Conservation (phyloP, 2,329 filamentous ascomycete genomes). For the Alternaria solani region DNA sequence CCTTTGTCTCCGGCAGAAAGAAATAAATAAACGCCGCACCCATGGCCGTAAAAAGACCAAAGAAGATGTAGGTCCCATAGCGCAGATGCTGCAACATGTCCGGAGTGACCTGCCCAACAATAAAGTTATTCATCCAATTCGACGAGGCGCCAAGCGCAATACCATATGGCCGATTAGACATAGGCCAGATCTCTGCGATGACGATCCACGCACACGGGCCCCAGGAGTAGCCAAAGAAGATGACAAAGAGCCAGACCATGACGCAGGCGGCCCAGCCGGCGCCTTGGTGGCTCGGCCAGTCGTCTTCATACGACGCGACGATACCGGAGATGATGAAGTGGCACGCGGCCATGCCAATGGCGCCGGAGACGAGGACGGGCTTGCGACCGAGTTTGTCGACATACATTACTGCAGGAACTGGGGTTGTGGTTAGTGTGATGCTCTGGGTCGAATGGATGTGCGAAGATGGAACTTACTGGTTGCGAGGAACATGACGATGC, state of each 20-base stretch:
- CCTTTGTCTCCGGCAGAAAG: constrained; percentile 64
- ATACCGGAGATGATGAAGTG: constrained; percentile 77
- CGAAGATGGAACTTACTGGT: constrained; percentile 26
- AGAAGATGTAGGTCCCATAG: constrained; percentile 77
- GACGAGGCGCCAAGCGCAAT: constrained; percentile 69
- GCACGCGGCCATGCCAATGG: constrained; percentile 73
- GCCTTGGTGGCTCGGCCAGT: constrained; percentile 64
- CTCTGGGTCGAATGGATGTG: fast-evolving
- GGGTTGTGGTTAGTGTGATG: neutral
- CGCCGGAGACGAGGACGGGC: constrained; percentile 68
- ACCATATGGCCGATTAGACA: constrained; percentile 72
- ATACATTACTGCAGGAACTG: constrained; percentile 68
- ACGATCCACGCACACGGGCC: constrained; percentile 79
- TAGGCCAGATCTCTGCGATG: constrained; percentile 76
- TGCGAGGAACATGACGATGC: constrained; percentile 72
- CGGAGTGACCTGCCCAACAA: constrained; percentile 74
- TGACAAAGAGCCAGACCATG: constrained; percentile 78
- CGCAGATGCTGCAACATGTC: constrained; percentile 70
- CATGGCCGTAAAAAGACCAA: constrained; percentile 70
- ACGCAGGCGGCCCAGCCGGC: constrained; percentile 74
- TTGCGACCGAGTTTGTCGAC: constrained; percentile 73
- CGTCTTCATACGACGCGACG: constrained; percentile 67
- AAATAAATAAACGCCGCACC: constrained; percentile 65
- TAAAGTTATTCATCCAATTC: constrained; percentile 62
- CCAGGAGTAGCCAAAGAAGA: constrained; percentile 80